Evolutionary conservation across 257 asterid genomes (phyloP).

Genomic region (Solanum dulcamara): DNA sequence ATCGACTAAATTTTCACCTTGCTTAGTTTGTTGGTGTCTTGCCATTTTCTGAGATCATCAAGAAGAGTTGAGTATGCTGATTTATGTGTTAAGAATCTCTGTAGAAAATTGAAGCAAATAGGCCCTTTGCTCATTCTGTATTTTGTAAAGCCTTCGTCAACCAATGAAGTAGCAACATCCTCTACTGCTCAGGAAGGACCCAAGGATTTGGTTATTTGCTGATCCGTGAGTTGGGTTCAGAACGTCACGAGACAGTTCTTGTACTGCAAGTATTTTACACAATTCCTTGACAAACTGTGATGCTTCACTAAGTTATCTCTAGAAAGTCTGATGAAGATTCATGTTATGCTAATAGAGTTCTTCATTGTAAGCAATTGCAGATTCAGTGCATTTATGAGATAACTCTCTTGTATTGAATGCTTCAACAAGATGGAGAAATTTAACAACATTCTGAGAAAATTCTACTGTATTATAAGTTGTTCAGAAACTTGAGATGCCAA

Average conservation of each 20-base stretch:
- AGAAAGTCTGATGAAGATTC: background rate
- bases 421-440: background rate
- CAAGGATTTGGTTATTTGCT: background rate
- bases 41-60: background rate
- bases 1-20: constrained; percentile 25
- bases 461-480: background rate
- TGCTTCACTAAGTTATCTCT: no score
- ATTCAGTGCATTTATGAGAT: background rate
- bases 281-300: background rate
- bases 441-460: background rate
- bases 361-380: background rate
- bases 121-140: background rate
- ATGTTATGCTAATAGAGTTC: background rate
- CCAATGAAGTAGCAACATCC: background rate
- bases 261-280: background rate
- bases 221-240: background rate
- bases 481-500: background rate
- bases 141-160: background rate
- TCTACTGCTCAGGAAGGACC: background rate
- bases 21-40: background rate
- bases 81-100: background rate
- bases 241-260: background rate
- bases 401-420: background rate
- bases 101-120: background rate
- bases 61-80: background rate